Percentiles rank a stretch among this genome's conserved stretches.
Conservation (phyloP, 805 yeast species). For the Starmerella vitae region DNA sequence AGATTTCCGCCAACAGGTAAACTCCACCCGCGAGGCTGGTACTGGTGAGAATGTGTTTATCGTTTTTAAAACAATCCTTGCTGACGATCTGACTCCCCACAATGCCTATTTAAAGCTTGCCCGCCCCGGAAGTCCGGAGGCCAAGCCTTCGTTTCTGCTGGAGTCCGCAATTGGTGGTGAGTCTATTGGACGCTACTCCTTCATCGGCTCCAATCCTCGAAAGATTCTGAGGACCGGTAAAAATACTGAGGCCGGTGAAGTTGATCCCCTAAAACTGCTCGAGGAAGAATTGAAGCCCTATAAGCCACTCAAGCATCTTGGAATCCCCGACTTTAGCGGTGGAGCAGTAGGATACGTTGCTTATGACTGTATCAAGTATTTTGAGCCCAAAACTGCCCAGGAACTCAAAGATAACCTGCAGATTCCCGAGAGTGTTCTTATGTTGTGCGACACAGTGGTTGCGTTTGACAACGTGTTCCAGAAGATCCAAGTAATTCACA, state of each 20-base stretch:
- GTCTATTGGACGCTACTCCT: slow-evolving; percentile 77
- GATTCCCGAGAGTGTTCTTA: slow-evolving; percentile 82
- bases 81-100: slow-evolving; percentile 77
- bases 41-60: slow-evolving; percentile 59
- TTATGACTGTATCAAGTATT: slow-evolving; percentile 91
- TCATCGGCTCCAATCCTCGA: slow-evolving; percentile 75
- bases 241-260: slow-evolving; percentile 39
- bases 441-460: slow-evolving; percentile 80
- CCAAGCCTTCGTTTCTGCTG: slow-evolving; percentile 58
- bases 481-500: slow-evolving; percentile 79
- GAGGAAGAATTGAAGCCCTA: slow-evolving; percentile 58
- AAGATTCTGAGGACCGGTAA: slow-evolving; percentile 77
- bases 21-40: slow-evolving; percentile 22
- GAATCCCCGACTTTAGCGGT: slow-evolving; percentile 69
- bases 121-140: slow-evolving; percentile 39
- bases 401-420: slow-evolving; percentile 62
- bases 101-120: slow-evolving; percentile 78
- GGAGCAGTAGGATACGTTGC: slow-evolving; percentile 96
- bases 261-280: slow-evolving; percentile 65
- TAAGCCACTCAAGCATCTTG: slow-evolving; percentile 65
- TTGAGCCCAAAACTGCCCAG: slow-evolving; percentile 80
- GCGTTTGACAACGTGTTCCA: slow-evolving; percentile 93
- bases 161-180: slow-evolving; percentile 88
- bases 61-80: slow-evolving; percentile 56
- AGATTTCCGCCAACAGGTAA: slow-evolving; percentile 30